Percentiles rank a stretch among this genome's conserved stretches.
phyloP scores from a whole-genome alignment of 2,329 filamentous ascomycete species.

The Aspergillus neoniger region DNA sequence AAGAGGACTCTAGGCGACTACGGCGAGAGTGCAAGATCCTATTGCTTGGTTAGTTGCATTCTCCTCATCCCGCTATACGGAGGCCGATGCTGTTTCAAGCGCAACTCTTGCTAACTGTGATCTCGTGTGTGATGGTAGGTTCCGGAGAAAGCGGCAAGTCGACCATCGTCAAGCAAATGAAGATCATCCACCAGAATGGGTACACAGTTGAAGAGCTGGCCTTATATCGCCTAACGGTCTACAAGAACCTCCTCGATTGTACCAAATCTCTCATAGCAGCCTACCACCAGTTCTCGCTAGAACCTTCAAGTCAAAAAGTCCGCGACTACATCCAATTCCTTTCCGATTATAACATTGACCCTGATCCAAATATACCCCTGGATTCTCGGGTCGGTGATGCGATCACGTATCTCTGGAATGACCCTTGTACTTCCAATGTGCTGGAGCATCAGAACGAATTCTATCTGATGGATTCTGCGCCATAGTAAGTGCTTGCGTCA shows the following conservation, averaged over 20 bases:
- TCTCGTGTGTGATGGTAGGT: constrained; percentile 55
- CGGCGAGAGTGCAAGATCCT: constrained; percentile 99
- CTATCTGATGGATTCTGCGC: constrained; percentile 98
- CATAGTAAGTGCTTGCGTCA: constrained; percentile 70
- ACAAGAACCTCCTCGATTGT: constrained; percentile 97
- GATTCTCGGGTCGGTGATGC: constrained; percentile 80
- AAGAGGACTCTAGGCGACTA: constrained; percentile 90
- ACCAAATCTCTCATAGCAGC: constrained; percentile 89
- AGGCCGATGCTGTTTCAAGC: background rate
- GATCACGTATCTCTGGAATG: constrained; percentile 84
- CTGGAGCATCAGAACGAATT: constrained; percentile 97
- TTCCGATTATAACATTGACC: constrained; percentile 83
- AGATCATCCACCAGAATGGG: constrained; percentile 98
- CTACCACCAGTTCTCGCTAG: constrained; percentile 88
- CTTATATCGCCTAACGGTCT: constrained; percentile 93
- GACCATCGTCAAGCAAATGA: constrained; percentile 99
- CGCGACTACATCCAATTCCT: constrained; percentile 76
- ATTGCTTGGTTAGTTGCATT: constrained; percentile 67
- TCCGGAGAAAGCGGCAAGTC: constrained; percentile 99
- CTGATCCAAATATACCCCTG: constrained; percentile 82
- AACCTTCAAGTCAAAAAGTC: constrained; percentile 71
- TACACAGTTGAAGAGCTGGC: constrained; percentile 92
- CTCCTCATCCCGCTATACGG: background rate
- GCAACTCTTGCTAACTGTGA: constrained; percentile 11
- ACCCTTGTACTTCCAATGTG: constrained; percentile 76